Evolutionary conservation across 768 basidiomycete species (phyloP), one percentile per base, ranked within the genome.

Genomic region (Trametes maxima): DNA sequence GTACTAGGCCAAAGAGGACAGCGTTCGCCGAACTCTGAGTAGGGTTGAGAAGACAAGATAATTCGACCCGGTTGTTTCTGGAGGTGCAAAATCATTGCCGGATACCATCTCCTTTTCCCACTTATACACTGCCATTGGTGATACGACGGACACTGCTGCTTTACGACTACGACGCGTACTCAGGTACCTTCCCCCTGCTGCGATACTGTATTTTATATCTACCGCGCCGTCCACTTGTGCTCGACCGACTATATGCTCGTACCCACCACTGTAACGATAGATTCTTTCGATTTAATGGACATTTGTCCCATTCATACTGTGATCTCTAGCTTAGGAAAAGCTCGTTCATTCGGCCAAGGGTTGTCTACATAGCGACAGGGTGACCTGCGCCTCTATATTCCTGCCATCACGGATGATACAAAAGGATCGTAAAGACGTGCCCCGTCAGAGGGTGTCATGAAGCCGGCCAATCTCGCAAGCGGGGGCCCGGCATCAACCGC

Each of bases 171-270:
- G 57, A 50, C 25, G 48, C 19, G 33, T 49, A 12, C n/a, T 22
- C 14, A 5, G 40, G 5, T 35, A 11, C 21, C 33, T 11, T 19
- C 12, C 12, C 44, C 33, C 21, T 33, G 22, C 43, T 39, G 47
- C 54, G 33, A 47, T 47, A 56, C 36, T 49, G 57, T 58, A 58
- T 33, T 51, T 17, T 21, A 51, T 47, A 28, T 33, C 19, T 24
- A 12, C 37, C n/a, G 46, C 22, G 55, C 39, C 46, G 14, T 21
- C 43, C 28, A 2, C 12, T 58, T 50, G 21, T 42, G 40, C 25
- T 40, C 19, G 40, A 6, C 16, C 12, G 39, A 39, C 22, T 5
- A 25, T 48, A 35, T n/a, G 14, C 21, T 42, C 48, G 48, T 58
- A 50, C 24, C n/a, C 16, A 3, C 13, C 28, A 8, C 22, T 50